phyloP scores from a whole-genome alignment of 2,329 filamentous ascomycete species.

The Fusarium armeniacum region DNA sequence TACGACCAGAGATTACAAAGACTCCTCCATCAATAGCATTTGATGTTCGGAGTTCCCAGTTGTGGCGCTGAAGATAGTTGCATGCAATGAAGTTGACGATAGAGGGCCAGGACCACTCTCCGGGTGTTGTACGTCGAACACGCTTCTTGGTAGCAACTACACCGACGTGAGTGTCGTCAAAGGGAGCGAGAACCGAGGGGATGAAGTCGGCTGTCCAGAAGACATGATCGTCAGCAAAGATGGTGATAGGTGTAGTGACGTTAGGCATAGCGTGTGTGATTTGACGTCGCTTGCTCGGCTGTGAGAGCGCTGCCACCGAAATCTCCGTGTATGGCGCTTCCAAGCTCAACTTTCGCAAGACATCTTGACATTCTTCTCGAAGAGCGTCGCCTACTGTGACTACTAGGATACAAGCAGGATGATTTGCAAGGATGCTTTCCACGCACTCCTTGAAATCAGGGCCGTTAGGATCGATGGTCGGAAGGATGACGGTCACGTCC shows the following conservation, averaged over 20 bases:
- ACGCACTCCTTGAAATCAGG: conserved; percentile 60
- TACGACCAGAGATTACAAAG: conserved; percentile 71
- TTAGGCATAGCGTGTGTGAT: conserved; percentile 57
- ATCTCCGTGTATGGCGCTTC: conserved; percentile 44
- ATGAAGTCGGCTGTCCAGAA: conserved; percentile 64
- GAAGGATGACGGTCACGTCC: conserved; percentile 66
- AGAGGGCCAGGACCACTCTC: conserved; percentile 49
- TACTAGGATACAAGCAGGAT: conserved; percentile 58
- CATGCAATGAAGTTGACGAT: conserved; percentile 70
- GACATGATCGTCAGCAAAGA: conserved; percentile 67
- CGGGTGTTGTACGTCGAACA: conserved; percentile 57
- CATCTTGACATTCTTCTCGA: conserved; percentile 24
- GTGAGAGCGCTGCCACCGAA: conserved; percentile 50
- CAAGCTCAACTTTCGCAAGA: conserved; percentile 17
- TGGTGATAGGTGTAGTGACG: conserved; percentile 58
- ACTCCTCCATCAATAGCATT: conserved; percentile 71
- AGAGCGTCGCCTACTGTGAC: conserved; percentile 60
- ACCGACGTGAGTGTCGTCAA: conserved; percentile 63
- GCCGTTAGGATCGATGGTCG: conserved; percentile 63
- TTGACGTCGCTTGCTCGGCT: conserved; percentile 65
- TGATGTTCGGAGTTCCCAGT: conserved; percentile 70
- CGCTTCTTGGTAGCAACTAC: conserved; percentile 70
- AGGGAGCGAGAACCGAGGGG: conserved; percentile 58
- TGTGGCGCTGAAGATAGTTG: conserved; percentile 72
- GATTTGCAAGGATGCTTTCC: conserved; percentile 56